Evolutionary conservation across 352 stramenopile species (phyloP), one percentile per base, ranked within the genome.

Genomic region (Globisporangium alternatum): DNA sequence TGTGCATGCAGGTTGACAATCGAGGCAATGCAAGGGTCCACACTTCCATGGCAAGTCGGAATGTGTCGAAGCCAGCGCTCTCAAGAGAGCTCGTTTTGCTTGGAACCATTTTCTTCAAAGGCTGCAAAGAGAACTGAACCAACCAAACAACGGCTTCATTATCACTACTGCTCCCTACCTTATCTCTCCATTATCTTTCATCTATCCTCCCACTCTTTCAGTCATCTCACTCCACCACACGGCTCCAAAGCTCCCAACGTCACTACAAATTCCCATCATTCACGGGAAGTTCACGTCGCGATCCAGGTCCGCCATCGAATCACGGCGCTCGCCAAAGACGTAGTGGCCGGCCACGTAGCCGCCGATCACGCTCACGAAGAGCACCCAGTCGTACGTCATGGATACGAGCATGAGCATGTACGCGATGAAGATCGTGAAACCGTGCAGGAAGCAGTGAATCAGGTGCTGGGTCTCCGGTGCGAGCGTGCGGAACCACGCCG

Each of bases 331-430:
- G 21, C 77, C 81, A 62, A 88, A 91, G 15, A 90, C 48, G 59
- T 84, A 91, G 70, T 90, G 77, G 15, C 83, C 83, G 13, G 70
- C 55, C n/a, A 90, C 63, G 57, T 89, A 91, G 8, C 83, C 83
- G 22, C 43, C 45, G 41, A 91, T 76, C 12, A 73, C 73, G 71
- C 76, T 84, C 10, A 82, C 31, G 21, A 91, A 78, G 57, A 91
- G 67, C 56, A 73, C 70, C 57, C 78, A 76, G 62, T 91, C 83
- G 71, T 91, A 91, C 28, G 83, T 91, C 83, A 91, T 91, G 22
- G 83, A 85, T 21, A 88, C 83, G 22, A 91, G 77, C 83, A 91
- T 91, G 31, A 91, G 78, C 81, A 91, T 78, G 60, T 91, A 91
- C 13, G 83, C 83, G 21, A 91, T 71, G 13, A 86, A 65, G 47